These are phyloP conservation scores for Taiozyma sp. DNA, from an alignment of 1,139 yeast species.

Conservation along the genomic window DNA sequence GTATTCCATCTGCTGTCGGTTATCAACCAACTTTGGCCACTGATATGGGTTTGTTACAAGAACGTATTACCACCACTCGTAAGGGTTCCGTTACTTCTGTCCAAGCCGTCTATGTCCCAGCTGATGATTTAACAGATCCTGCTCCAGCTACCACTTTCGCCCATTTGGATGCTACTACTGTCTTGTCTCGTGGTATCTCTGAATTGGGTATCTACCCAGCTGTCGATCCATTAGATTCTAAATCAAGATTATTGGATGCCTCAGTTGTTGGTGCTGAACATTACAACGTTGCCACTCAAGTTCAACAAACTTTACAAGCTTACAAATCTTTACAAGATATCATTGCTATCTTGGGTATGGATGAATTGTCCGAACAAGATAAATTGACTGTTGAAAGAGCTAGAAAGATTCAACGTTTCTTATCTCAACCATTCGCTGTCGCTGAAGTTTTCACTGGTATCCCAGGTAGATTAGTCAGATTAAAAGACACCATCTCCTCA, in stretches of 20 bases:
- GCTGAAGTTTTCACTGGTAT: constrained; percentile 99
- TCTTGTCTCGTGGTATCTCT: constrained; percentile 98
- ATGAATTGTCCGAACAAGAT: constrained; percentile 97
- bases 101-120: constrained; percentile 99
- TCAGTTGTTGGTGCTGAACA: constrained; percentile 98
- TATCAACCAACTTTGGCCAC: constrained; percentile 99
- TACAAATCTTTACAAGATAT: constrained; percentile 99
- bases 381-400: constrained; percentile 99
- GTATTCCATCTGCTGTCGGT: constrained; percentile 99
- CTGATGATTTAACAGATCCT: constrained; percentile 99
- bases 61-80: constrained; percentile 99
- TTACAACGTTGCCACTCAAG: constrained; percentile 90
- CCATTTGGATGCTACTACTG: constrained; percentile 99
- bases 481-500: constrained; percentile 89
- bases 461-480: constrained; percentile 95
- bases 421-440: constrained; percentile 99
- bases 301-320: constrained; percentile 98
- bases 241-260: constrained; percentile 97
- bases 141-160: constrained; percentile 99
- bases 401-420: constrained; percentile 99
- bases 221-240: constrained; percentile 99
- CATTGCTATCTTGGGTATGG: constrained; percentile 99
- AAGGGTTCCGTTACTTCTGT: constrained; percentile 99
- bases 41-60: constrained; percentile 99
- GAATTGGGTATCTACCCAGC: constrained; percentile 99